phyloP scores from a whole-genome alignment of 257 asterid species.

The Echites panduratus region DNA sequence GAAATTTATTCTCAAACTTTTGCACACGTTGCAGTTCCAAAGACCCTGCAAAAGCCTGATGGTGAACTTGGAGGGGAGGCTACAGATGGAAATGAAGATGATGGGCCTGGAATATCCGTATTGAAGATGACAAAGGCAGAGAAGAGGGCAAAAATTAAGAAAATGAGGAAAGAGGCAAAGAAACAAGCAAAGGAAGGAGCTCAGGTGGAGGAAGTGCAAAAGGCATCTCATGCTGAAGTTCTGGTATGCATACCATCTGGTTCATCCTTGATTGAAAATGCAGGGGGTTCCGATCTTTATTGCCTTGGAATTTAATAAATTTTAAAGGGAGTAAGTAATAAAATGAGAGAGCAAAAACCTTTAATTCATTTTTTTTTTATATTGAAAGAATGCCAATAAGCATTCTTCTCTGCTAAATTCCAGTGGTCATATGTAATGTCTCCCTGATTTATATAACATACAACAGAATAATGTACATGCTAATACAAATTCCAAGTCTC shows the following conservation, averaged over 20 bases:
- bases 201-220: constrained; percentile 42
- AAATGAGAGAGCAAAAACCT: not conserved
- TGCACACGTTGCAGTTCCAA: constrained; percentile 31
- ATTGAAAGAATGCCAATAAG: not conserved
- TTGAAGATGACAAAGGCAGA: constrained; percentile 66
- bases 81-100: constrained; percentile 19
- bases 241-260: constrained; percentile 42
- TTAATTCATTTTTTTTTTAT: not conserved
- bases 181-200: constrained; percentile 51
- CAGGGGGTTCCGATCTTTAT: not conserved
- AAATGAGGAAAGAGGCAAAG: constrained; percentile 79
- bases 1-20: not conserved
- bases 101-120: constrained; percentile 25
- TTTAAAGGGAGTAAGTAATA: not conserved
- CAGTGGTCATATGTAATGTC: not conserved
- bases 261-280: not conserved
- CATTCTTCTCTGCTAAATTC: not conserved
- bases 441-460: not conserved
- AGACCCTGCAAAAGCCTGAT: constrained; percentile 41
- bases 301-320: not conserved
- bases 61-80: constrained; percentile 43
- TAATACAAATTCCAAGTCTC: not conserved
- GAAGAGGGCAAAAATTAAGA: constrained; percentile 67
- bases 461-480: not conserved
- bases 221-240: constrained; percentile 66